A percentile compares a stretch with the other conserved stretches of the same genome.
Conservation (phyloP, 495 filamentous ascomycete genomes). For the Penicillium longicatenatum region DNA sequence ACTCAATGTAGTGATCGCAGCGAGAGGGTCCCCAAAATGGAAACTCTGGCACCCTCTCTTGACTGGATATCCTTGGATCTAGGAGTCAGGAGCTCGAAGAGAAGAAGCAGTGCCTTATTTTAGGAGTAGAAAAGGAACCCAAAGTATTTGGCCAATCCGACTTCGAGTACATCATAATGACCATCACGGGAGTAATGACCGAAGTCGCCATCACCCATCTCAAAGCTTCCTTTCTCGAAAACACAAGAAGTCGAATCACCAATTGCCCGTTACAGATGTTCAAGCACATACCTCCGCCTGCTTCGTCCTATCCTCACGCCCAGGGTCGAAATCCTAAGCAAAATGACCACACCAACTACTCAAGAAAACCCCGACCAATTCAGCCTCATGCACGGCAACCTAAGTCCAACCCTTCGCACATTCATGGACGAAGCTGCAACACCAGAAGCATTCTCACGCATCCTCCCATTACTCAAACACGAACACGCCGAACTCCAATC, state of each 20-base stretch:
- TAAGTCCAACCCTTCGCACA: slow-evolving; percentile 11
- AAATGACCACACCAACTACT: background rate
- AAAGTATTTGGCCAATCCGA: too few species aligned
- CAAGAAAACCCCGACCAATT: background rate
- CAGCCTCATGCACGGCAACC: slow-evolving; percentile 10
- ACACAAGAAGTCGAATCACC: background rate
- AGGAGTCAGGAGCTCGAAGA: too few species aligned
- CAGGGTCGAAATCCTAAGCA: background rate
- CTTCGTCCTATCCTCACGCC: background rate
- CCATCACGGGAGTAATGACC: background rate
- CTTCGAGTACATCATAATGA: background rate
- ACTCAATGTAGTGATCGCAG: too few species aligned
- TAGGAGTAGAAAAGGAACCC: too few species aligned
- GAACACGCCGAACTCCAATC: slow-evolving; percentile 63
- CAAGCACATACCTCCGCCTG: background rate
- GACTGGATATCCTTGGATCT: too few species aligned
- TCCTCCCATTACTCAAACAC: slow-evolving; percentile 56
- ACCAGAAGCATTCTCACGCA: slow-evolving; percentile 11
- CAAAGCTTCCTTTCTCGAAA: background rate
- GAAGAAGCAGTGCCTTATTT: too few species aligned
- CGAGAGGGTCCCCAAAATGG: too few species aligned
- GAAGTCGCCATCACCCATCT: background rate
- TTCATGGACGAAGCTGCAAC: slow-evolving; percentile 10
- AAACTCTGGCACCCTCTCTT: too few species aligned
- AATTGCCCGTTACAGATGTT: background rate